Conservation (phyloP, 139 green algal species). For the Coccomyxa sp. region DNA sequence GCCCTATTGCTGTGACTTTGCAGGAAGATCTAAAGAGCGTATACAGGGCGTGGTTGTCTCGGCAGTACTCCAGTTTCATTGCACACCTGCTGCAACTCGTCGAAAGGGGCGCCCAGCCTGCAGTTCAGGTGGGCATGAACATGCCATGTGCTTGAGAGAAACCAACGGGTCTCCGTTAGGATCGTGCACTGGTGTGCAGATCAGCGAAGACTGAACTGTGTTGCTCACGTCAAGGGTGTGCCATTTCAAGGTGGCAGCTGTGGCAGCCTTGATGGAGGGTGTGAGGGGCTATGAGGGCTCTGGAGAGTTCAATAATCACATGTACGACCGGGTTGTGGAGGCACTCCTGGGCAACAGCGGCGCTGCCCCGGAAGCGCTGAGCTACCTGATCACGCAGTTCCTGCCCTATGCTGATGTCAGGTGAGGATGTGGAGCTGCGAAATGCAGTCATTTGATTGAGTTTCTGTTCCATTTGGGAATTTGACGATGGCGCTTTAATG, state of each 20-base stretch:
- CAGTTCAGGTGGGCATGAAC: not conserved
- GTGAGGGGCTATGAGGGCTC: constrained; percentile 30
- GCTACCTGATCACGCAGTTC: constrained; percentile 49
- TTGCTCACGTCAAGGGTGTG: not conserved
- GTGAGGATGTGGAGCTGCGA: constrained; percentile 1
- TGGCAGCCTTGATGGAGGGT: constrained; percentile 56
- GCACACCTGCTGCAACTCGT: constrained; percentile 26
- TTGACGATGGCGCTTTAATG: not conserved
- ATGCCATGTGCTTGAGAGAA: too few relatives aligned
- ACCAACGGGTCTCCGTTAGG: too few relatives aligned
- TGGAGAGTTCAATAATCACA: constrained; percentile 30
- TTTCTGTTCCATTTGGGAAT: not conserved
- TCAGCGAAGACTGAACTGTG: not conserved
- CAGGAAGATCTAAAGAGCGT: constrained; percentile 5
- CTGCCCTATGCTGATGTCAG: constrained; percentile 31
- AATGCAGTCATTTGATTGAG: not conserved
- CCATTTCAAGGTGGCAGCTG: constrained; percentile 33
- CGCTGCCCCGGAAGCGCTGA: constrained; percentile 34
- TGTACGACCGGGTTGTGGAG: constrained; percentile 42
- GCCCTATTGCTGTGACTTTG: not conserved
- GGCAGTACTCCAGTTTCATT: constrained; percentile 34
- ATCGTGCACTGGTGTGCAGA: not conserved
- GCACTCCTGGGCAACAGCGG: constrained; percentile 13
- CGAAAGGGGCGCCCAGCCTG: not conserved
- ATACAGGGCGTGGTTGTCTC: constrained; percentile 34